These are phyloP conservation scores for Russula abietina DNA, from an alignment of 768 basidiomycete species.

Conservation along the genomic window DNA sequence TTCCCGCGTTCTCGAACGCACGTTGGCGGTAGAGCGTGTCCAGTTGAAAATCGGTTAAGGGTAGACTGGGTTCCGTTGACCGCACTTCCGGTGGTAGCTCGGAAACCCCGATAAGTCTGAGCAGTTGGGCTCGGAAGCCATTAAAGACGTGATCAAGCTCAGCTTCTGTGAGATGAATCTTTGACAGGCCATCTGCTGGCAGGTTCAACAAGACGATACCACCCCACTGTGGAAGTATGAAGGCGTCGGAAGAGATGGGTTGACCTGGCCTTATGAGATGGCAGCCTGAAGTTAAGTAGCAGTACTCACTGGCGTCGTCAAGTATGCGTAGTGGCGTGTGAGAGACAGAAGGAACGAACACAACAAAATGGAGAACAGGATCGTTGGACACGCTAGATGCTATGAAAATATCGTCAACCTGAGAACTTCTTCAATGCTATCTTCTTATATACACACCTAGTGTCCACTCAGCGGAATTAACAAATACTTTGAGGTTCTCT, in stretches of 20 bases:
- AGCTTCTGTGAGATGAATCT: slow-evolving; percentile 36
- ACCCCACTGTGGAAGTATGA: slow-evolving; percentile 93
- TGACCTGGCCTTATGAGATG: slow-evolving; percentile 35
- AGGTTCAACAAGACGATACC: slow-evolving; percentile 77
- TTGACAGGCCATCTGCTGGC: slow-evolving; percentile 30
- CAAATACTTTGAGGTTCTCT: slow-evolving; percentile 85
- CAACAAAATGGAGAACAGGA: slow-evolving; percentile 86
- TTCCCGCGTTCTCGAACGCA: slow-evolving; percentile 58
- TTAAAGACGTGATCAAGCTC: slow-evolving; percentile 51
- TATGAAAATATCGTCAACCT: slow-evolving; percentile 31
- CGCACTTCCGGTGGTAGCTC: slow-evolving; percentile 46
- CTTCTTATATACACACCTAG: slow-evolving; percentile 49
- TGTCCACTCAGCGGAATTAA: slow-evolving; percentile 96
- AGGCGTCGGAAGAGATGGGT: slow-evolving; percentile 52
- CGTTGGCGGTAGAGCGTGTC: slow-evolving; percentile 71
- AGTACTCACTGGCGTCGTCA: slow-evolving; percentile 42
- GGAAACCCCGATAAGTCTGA: slow-evolving; percentile 77
- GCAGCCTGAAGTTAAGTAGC: neutral
- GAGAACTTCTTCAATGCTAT: neutral
- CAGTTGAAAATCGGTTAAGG: slow-evolving; percentile 70
- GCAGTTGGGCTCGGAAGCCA: slow-evolving; percentile 65
- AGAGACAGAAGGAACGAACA: slow-evolving; percentile 74
- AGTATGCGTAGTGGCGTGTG: slow-evolving; percentile 68
- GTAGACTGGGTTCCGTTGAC: slow-evolving; percentile 24
- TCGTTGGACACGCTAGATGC: slow-evolving; percentile 91